phyloP scores from a whole-genome alignment of 2,329 filamentous ascomycete species.

The Tolypocladium inflatum region DNA sequence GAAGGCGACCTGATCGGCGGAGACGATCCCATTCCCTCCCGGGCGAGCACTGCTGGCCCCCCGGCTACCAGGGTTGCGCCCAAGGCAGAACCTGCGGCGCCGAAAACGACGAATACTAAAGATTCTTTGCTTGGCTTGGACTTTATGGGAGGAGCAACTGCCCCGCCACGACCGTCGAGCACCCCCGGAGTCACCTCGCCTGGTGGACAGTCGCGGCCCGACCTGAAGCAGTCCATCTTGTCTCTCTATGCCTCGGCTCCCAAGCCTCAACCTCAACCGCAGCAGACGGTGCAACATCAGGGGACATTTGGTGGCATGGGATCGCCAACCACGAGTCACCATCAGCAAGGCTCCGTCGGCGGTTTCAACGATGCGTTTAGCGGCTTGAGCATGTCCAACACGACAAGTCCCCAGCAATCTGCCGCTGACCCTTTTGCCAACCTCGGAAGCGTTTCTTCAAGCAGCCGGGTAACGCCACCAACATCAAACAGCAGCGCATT shows the following conservation, averaged over 20 bases:
- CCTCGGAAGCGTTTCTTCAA: conserved; percentile 32
- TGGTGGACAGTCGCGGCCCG: conserved; percentile 66
- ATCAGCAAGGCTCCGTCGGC: conserved; percentile 40
- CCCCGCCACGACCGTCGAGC: conserved; percentile 74
- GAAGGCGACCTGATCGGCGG: conserved; percentile 78
- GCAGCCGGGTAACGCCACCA: conserved; percentile 21
- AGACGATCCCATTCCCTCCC: conserved; percentile 55
- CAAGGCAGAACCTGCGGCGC: conserved; percentile 55
- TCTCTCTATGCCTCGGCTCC: conserved; percentile 85
- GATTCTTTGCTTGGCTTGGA: conserved; percentile 89
- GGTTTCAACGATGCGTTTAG: conserved; percentile 70
- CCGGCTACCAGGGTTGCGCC: conserved; percentile 45
- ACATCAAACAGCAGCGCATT: conserved; percentile 33
- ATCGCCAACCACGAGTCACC: conserved; percentile 44
- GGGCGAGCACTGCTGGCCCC: conserved; percentile 67
- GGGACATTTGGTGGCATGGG: conserved; percentile 60
- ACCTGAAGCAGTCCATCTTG: conserved; percentile 93
- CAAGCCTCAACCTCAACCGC: conserved; percentile 55
- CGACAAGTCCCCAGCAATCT: conserved; percentile 32
- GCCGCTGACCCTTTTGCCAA: conserved; percentile 50
- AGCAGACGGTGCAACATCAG: conserved; percentile 44
- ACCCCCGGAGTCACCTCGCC: conserved; percentile 56
- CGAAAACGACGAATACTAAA: conserved; percentile 62
- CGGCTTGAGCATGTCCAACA: conserved; percentile 33
- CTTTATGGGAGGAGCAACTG: conserved; percentile 70